These are phyloP conservation scores for Aspergillus indologenus DNA, from an alignment of 495 filamentous ascomycete genomes.

Conservation along the genomic window DNA sequence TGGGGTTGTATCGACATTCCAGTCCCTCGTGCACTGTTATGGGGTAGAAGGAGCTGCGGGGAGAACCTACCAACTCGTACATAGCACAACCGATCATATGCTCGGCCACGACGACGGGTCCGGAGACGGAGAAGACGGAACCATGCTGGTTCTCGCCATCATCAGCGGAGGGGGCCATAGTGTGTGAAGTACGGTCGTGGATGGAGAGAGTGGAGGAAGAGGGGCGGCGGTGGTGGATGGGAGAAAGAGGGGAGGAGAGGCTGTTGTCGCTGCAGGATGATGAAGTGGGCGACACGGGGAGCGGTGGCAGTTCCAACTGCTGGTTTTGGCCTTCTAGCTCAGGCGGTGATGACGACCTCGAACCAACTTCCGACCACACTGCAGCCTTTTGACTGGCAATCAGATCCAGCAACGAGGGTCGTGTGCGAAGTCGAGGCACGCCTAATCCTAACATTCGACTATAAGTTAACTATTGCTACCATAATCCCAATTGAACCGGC, in stretches of 20 bases:
- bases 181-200: slow-evolving; percentile 38
- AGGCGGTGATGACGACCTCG: slow-evolving; percentile 38
- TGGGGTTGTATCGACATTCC: neutral
- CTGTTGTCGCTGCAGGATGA: slow-evolving; percentile 39
- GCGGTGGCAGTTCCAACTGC: slow-evolving; percentile 42
- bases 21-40: slow-evolving; percentile 9
- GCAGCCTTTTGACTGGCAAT: slow-evolving; percentile 42
- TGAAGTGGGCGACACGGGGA: slow-evolving; percentile 50
- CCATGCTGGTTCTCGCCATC: slow-evolving; percentile 56
- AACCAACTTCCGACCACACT: slow-evolving; percentile 32
- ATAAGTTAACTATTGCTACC: neutral
- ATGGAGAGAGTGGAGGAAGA: slow-evolving; percentile 35
- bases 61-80: slow-evolving; percentile 84
- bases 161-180: slow-evolving; percentile 55
- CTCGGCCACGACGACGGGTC: slow-evolving; percentile 94
- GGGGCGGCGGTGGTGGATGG: slow-evolving; percentile 34
- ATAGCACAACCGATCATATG: slow-evolving; percentile 99
- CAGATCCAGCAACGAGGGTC: slow-evolving; percentile 71
- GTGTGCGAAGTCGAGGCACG: slow-evolving; percentile 60
- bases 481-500: neutral
- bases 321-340: slow-evolving; percentile 27
- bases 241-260: slow-evolving; percentile 32
- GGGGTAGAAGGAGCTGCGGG: slow-evolving; percentile 8
- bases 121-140: slow-evolving; percentile 51
- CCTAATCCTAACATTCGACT: slow-evolving; percentile 57